Conservation (phyloP, 352 stramenopile genomes). For the Phytophthora palmivora region DNA sequence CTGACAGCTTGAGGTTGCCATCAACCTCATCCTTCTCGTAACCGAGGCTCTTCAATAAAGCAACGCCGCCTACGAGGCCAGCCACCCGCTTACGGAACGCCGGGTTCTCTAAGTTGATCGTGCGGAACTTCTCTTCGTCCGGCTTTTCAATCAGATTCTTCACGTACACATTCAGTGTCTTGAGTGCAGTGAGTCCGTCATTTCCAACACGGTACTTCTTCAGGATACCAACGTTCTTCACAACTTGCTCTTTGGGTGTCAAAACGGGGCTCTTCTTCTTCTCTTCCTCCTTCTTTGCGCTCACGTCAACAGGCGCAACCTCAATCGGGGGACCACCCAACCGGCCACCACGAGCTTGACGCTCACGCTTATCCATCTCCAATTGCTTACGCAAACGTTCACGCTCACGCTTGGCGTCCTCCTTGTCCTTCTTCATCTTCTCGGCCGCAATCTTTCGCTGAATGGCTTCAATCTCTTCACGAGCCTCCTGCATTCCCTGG, state of each 20-base stretch:
- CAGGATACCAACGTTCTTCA: constrained; percentile 79
- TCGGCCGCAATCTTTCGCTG: constrained; percentile 83
- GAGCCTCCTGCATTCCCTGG: constrained; percentile 74
- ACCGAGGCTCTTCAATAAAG: constrained; percentile 87
- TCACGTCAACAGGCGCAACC: constrained; percentile 43
- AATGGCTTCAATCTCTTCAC: constrained; percentile 86
- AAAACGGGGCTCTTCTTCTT: constrained; percentile 54
- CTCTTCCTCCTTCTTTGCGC: constrained; percentile 26
- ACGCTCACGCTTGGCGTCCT: constrained; percentile 88
- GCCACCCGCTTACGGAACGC: constrained; percentile 92
- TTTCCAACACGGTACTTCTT: constrained; percentile 88
- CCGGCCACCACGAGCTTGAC: constrained; percentile 82
- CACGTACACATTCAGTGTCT: constrained; percentile 89
- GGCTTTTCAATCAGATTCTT: constrained; percentile 90
- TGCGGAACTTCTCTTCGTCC: constrained; percentile 91
- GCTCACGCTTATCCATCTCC: constrained; percentile 92
- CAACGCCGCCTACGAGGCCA: constrained; percentile 82
- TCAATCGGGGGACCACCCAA: constrained; percentile 77
- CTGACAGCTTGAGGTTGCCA: constrained; percentile 66
- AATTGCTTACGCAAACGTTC: constrained; percentile 90
- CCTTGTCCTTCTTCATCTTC: constrained; percentile 90
- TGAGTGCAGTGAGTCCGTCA: constrained; percentile 82
- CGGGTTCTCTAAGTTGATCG: constrained; percentile 91
- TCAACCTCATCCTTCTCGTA: constrained; percentile 88
- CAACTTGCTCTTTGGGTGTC: constrained; percentile 72